Percentiles rank a stretch among this genome's conserved stretches.
Conservation (phyloP, 441 rosid species). For the Francoa sonchifolia region DNA sequence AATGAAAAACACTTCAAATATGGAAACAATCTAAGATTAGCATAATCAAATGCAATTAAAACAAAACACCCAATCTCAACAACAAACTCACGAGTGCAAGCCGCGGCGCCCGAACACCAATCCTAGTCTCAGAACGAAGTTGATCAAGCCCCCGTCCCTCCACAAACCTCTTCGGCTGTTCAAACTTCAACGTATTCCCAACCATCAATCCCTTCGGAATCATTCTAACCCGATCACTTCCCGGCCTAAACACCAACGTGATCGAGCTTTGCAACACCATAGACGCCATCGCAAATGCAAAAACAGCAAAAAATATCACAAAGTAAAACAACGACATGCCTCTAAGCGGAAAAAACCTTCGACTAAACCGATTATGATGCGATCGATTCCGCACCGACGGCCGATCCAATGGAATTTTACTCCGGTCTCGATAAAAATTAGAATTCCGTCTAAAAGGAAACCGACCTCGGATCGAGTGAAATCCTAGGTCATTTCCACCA, state of each 20-base stretch:
- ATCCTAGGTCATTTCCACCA: slow-evolving; percentile 20
- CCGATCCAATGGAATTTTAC: slow-evolving; percentile 34
- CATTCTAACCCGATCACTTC: slow-evolving; percentile 30
- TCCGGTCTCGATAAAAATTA: slow-evolving; percentile 26
- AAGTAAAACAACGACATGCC: slow-evolving; percentile 56
- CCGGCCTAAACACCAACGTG: slow-evolving; percentile 39
- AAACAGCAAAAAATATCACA: slow-evolving; percentile 44
- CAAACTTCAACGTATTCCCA: slow-evolving; percentile 55
- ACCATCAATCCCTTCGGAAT: slow-evolving; percentile 34
- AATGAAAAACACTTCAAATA: too few relatives aligned
- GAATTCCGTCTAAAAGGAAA: slow-evolving; percentile 49
- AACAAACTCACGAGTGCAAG: slow-evolving; percentile 68
- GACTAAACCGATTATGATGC: slow-evolving; percentile 28
- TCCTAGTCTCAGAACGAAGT: slow-evolving; percentile 32
- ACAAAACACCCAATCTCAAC: slow-evolving; percentile 1
- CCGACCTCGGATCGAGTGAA: slow-evolving; percentile 57
- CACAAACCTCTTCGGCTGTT: slow-evolving; percentile 29
- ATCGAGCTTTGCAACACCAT: slow-evolving; percentile 75
- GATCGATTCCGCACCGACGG: slow-evolving; percentile 27
- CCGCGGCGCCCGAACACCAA: slow-evolving; percentile 76
- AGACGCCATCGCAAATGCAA: slow-evolving; percentile 67
- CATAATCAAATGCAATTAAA: not conserved
- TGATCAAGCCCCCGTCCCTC: slow-evolving; percentile 44
- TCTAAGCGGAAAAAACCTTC: slow-evolving; percentile 51
- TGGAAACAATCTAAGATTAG: too few relatives aligned